phyloP scores from a whole-genome alignment of 1,139 yeast genomes.

The Ogataea hybrid region DNA sequence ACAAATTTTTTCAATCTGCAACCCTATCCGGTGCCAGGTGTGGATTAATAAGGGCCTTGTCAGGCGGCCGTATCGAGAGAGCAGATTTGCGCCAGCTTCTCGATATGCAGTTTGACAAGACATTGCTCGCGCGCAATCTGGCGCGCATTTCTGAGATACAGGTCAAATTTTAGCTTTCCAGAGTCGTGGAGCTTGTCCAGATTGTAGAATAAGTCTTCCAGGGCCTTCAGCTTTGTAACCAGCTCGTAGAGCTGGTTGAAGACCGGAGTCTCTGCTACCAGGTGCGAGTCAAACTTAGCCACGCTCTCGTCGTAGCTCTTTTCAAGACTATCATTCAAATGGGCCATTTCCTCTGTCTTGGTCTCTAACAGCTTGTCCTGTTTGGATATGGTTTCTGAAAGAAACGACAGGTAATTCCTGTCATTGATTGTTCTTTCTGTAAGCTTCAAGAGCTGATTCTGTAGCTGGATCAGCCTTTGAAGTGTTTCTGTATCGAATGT shows the following conservation, averaged over 20 bases:
- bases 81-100: constrained; percentile 34
- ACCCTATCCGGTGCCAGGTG: constrained; percentile 8
- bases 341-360: constrained; percentile 13
- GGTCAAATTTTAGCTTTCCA: constrained; percentile 44
- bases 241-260: constrained; percentile 61
- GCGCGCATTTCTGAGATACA: constrained; percentile 52
- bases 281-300: constrained; percentile 36
- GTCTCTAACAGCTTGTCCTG: constrained; percentile 34
- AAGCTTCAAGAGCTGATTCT: constrained; percentile 15
- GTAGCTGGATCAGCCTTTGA: constrained; percentile 10
- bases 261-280: constrained; percentile 46
- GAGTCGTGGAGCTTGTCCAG: constrained; percentile 56
- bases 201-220: constrained; percentile 62
- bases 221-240: constrained; percentile 65
- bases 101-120: constrained; percentile 40
- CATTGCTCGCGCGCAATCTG: constrained; percentile 77
- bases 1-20: constrained; percentile 6
- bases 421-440: constrained; percentile 19
- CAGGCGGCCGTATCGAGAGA: constrained; percentile 7
- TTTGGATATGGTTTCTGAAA: constrained; percentile 17
- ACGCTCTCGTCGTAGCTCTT: constrained; percentile 4
- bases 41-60: background rate
- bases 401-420: constrained; percentile 16
- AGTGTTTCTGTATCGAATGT: constrained; percentile 12
- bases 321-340: constrained; percentile 4